Conservation (phyloP, 2,329 filamentous ascomycete species). For the Aureobasidium vineae region DNA sequence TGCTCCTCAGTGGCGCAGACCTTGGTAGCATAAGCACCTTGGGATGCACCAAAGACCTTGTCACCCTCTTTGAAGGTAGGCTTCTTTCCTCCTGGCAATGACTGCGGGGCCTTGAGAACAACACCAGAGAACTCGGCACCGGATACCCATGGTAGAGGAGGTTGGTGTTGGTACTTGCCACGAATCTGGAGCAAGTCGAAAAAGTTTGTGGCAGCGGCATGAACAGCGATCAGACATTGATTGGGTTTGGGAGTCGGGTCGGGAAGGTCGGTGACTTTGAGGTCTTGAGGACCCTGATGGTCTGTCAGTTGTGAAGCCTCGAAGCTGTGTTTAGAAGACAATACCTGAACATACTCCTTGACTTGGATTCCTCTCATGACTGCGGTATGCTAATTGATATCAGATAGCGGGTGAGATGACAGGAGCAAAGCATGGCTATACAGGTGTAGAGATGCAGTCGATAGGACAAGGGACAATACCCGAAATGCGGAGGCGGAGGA, state of each 20-base stretch:
- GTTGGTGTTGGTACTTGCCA: constrained; percentile 93
- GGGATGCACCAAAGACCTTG: constrained; percentile 79
- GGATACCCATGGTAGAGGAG: constrained; percentile 81
- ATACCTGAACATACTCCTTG: constrained; percentile 34
- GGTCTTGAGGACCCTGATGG: constrained; percentile 69
- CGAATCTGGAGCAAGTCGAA: constrained; percentile 95
- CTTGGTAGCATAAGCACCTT: constrained; percentile 82
- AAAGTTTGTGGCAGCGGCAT: constrained; percentile 89
- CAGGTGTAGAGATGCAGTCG: background rate
- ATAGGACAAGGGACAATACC: background rate
- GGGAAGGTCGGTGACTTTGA: constrained; percentile 70
- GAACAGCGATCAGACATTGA: constrained; percentile 84
- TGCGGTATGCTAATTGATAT: background rate
- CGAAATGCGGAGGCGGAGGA: constrained; percentile 19
- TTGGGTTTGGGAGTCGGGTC: constrained; percentile 68
- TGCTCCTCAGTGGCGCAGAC: constrained; percentile 64
- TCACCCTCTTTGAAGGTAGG: constrained; percentile 69
- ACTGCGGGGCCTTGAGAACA: constrained; percentile 64
- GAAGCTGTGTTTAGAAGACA: background rate
- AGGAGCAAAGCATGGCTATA: background rate
- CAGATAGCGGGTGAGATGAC: background rate
- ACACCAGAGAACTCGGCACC: constrained; percentile 85
- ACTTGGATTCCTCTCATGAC: constrained; percentile 32
- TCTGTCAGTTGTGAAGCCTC: constrained; percentile 15
- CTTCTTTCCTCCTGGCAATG: constrained; percentile 37